Percentiles rank a stretch among this genome's conserved stretches.
phyloP scores from a whole-genome alignment of 2,329 filamentous ascomycete species.

The Neobulgaria alba region DNA sequence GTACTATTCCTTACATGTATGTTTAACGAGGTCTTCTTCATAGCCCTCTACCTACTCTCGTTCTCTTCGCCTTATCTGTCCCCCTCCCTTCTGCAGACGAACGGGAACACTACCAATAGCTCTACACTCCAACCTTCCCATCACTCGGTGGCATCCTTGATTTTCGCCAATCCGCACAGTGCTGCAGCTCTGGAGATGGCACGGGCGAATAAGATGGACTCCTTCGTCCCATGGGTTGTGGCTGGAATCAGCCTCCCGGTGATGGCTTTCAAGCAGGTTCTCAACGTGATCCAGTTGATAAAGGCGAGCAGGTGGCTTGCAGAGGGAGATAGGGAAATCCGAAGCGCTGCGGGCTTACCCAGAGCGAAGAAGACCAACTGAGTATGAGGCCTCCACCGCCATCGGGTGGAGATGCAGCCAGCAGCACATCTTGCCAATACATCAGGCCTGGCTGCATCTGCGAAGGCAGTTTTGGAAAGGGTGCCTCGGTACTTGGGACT shows the following conservation, averaged over 20 bases:
- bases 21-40: slow-evolving; percentile 95
- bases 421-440: background rate
- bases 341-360: slow-evolving; percentile 47
- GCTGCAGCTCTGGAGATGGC: slow-evolving; percentile 88
- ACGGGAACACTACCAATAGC: slow-evolving; percentile 45
- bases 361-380: slow-evolving; percentile 33
- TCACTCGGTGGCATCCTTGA: slow-evolving; percentile 53
- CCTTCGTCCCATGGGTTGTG: slow-evolving; percentile 68
- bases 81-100: slow-evolving; percentile 64
- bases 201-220: slow-evolving; percentile 87
- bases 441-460: slow-evolving; percentile 3
- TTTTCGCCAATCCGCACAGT: slow-evolving; percentile 85
- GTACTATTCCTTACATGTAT: slow-evolving; percentile 88
- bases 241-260: slow-evolving; percentile 73
- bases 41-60: slow-evolving; percentile 92
- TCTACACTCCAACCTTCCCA: slow-evolving; percentile 55
- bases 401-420: background rate
- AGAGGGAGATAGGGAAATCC: slow-evolving; percentile 71
- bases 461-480: slow-evolving; percentile 2
- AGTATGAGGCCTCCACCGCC: slow-evolving; percentile 1
- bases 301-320: slow-evolving; percentile 90
- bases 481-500: slow-evolving; percentile 4
- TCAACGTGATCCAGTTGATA: slow-evolving; percentile 89
- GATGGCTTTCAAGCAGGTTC: slow-evolving; percentile 85
- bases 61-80: slow-evolving; percentile 88